Evolutionary conservation across 257 asterid species (phyloP).

Genomic region (Nyctanthes arbortristis): DNA sequence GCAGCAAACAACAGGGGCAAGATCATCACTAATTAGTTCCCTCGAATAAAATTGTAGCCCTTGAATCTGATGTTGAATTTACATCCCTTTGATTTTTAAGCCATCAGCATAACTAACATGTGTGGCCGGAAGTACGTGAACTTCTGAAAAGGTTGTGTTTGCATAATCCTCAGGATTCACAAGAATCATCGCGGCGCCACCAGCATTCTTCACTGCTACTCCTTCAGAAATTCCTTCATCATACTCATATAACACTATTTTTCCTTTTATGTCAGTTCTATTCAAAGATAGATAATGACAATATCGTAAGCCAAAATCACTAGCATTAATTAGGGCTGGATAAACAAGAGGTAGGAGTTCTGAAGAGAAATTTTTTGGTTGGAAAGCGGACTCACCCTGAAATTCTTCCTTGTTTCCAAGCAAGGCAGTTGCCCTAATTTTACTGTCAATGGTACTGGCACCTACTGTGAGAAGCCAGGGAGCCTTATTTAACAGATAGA

Average conservation of each 20-base stretch:
- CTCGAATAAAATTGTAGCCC: too few relatives aligned
- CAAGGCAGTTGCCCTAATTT: neutral
- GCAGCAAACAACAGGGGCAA: neutral
- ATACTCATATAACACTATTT: neutral
- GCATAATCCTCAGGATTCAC: neutral
- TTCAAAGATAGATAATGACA: neutral
- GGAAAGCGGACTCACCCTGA: neutral
- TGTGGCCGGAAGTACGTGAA: neutral
- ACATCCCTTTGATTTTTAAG: neutral
- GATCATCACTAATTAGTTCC: neutral
- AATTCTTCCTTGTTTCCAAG: constrained; percentile 2
- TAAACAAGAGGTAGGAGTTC: neutral
- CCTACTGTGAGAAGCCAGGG: constrained; percentile 7
- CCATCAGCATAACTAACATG: constrained; percentile 7
- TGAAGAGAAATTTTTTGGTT: constrained; percentile 3
- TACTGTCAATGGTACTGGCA: neutral
- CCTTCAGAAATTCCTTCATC: neutral
- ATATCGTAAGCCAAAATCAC: neutral
- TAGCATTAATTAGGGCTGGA: neutral
- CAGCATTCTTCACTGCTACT: neutral
- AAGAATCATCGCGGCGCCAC: constrained; percentile 4
- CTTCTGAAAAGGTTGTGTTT: neutral
- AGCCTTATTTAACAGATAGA: neutral
- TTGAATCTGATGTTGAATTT: constrained; percentile 6
- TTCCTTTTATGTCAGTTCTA: neutral